Evolutionary conservation across 2,329 filamentous ascomycete species (phyloP).

Genomic region (Elsinoe ampelina): DNA sequence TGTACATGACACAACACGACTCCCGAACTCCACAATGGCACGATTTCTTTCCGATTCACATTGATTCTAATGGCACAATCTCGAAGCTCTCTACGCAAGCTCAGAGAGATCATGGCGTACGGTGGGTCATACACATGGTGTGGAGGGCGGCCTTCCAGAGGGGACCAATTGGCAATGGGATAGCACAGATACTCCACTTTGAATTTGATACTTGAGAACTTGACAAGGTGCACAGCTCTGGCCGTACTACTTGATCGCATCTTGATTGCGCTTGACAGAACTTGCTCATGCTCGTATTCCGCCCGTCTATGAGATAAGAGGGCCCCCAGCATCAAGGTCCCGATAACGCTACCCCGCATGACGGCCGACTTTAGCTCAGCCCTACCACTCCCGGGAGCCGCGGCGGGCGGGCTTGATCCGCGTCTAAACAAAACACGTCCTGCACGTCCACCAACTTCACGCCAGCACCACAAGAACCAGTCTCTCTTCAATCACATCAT

Average conservation of each 20-base stretch:
- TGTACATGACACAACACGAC: neutral
- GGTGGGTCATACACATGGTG: neutral
- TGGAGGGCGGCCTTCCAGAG: neutral
- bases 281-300: neutral
- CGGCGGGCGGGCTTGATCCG: neutral
- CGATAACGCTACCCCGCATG: constrained; percentile 7
- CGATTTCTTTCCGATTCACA: neutral
- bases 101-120: neutral
- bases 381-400: neutral
- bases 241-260: too few species aligned
- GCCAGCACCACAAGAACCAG: neutral
- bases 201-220: neutral
- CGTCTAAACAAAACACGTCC: constrained; percentile 11
- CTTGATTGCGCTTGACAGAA: neutral
- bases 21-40: neutral
- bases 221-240: too few species aligned
- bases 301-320: neutral
- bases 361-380: neutral
- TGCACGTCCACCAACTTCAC: neutral
- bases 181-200: constrained; percentile 1
- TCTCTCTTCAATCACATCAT: neutral
- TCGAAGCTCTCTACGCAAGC: neutral
- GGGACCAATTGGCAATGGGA: neutral
- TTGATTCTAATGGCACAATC: neutral
- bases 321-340: neutral